Evolutionary conservation across 75 land plant species (phyloP), one percentile per base, ranked within the genome.

Genomic region (Sequoia sempervirens): DNA sequence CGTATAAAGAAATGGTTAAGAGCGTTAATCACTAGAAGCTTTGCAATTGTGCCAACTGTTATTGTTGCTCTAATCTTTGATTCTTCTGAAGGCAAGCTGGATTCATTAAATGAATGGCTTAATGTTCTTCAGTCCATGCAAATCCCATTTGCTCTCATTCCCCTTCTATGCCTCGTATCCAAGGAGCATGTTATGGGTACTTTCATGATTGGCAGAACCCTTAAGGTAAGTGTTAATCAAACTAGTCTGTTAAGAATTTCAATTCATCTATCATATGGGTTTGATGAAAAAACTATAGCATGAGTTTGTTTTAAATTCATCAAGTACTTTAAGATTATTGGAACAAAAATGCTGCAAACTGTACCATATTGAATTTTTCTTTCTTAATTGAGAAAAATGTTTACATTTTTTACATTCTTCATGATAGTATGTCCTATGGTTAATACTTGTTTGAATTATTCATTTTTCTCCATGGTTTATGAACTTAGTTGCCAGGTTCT

Each of bases 51-150:
- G 8, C 99, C 99, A 14, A 97, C 99, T 28, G 88, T 97, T 38
- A 89, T 96, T 40, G 96, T 97, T 80, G 98, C 99, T 74, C 91
- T 97, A 43, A 68, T 88, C 64, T 96, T 97, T 88, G 95, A 95
- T 83, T 88, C 93, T 52, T 91, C 94, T n/a, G 98, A 97, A 26
- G 84, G 83, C 23, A 84, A 87, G 74, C 81, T 97, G 46, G 99
- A 97, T 86, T 85, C 83, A 68, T 80, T 97, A 53, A 97, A 96
- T 89, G 96, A 97, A 78, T 97, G 99, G 99, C 93, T 97, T 5
- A 96, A 97, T 82, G 99, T 97, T 81, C 91, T 97, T 75, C 99
- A 97, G 89, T 92, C 98, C 14, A 82, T 97, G 83, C 99, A 97
- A 83, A 93, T 96, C 72, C 99, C 99, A 2, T 97, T 97, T 90